phyloP scores from a whole-genome alignment of 169 alveolate genomes.

The Neospora caninum region DNA sequence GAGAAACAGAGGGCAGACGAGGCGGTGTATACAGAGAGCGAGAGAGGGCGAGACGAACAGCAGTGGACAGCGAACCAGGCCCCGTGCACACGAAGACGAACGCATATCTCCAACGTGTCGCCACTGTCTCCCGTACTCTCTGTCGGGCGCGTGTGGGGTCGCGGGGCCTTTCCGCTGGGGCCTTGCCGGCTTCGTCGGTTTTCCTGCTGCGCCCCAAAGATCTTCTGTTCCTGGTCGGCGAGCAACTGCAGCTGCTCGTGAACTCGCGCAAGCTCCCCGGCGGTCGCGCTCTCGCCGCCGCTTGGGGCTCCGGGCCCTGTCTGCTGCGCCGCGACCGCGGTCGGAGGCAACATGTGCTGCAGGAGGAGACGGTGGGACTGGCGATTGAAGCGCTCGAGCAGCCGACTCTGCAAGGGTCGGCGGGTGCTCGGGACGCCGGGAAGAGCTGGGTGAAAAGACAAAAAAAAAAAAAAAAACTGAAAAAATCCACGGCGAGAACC shows the following conservation, averaged over 20 bases:
- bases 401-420: conserved; percentile 19
- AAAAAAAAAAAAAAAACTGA: not conserved
- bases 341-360: conserved; percentile 53
- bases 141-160: too few relatives aligned
- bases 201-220: not conserved
- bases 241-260: conserved; percentile 23
- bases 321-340: conserved; percentile 44
- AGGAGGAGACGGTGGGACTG: conserved; percentile 57
- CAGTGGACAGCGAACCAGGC: too few relatives aligned
- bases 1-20: too few relatives aligned
- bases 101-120: too few relatives aligned
- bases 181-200: not conserved
- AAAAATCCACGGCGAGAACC: too few relatives aligned
- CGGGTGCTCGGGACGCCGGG: not conserved
- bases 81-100: too few relatives aligned
- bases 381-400: conserved; percentile 46
- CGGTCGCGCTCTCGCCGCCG: not conserved
- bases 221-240: not conserved
- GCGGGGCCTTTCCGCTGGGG: not conserved
- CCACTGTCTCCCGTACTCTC: too few relatives aligned
- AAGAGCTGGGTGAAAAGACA: not conserved
- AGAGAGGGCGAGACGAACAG: too few relatives aligned
- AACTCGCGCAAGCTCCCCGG: not conserved
- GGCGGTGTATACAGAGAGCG: too few relatives aligned
- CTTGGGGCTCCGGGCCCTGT: not conserved